Percentiles rank a stretch among this genome's conserved stretches.
Conservation (phyloP, 2,329 filamentous ascomycete genomes). For the Colletotrichum lupini region DNA sequence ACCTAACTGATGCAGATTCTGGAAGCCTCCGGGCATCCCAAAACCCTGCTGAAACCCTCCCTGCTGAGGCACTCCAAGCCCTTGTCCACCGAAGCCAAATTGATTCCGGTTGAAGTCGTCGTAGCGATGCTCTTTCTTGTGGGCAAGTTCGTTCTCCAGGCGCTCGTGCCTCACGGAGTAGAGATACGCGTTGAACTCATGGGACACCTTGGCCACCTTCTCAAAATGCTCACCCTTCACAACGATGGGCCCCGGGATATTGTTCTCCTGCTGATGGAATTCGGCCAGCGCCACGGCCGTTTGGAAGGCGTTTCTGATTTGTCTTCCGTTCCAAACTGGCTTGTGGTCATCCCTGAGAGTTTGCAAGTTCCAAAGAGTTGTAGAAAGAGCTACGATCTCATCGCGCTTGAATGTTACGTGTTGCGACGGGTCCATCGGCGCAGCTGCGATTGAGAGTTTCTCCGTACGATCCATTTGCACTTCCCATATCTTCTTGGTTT, state of each 20-base stretch:
- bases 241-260: constrained; percentile 28
- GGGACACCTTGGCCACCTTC: constrained; percentile 35
- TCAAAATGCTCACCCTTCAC: constrained; percentile 36
- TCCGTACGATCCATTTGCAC: constrained; percentile 45
- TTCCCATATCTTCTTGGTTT: constrained; percentile 55
- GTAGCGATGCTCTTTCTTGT: not conserved
- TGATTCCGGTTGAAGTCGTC: constrained; percentile 2
- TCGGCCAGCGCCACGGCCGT: constrained; percentile 57
- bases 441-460: constrained; percentile 34
- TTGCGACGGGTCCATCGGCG: constrained; percentile 47
- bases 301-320: constrained; percentile 57
- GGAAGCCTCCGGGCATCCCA: not conserved
- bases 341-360: constrained; percentile 55
- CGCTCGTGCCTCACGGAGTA: constrained; percentile 7
- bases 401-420: constrained; percentile 45
- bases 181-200: constrained; percentile 38
- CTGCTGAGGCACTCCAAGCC: not conserved
- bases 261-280: constrained; percentile 38
- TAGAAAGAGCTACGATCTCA: constrained; percentile 46
- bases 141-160: not conserved
- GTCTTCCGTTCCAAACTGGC: constrained; percentile 53
- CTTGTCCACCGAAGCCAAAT: not conserved
- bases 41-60: not conserved
- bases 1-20: not conserved
- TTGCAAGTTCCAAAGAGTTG: constrained; percentile 50